Percentiles rank a stretch among this genome's conserved stretches.
These are phyloP conservation scores for Fusarium ambrosium DNA, from an alignment of 2,329 filamentous ascomycete genomes.

Conservation along the genomic window DNA sequence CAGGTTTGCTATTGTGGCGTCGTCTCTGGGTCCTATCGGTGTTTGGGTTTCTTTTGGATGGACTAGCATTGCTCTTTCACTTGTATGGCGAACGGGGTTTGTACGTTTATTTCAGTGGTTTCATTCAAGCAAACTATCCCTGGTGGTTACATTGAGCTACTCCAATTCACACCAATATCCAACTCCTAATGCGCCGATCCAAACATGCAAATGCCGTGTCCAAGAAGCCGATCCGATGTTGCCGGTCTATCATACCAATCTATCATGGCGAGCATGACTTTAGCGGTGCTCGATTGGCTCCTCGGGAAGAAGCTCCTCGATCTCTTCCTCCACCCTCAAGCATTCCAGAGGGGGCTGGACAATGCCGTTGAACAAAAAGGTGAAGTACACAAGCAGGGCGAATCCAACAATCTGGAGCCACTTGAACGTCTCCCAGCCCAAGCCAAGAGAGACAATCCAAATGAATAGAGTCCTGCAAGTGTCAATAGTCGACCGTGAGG, in stretches of 20 bases:
- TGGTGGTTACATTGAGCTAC: conserved; percentile 12
- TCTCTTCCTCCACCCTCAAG: conserved; percentile 68
- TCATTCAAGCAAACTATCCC: conserved; percentile 4
- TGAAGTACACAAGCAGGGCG: conserved; percentile 91
- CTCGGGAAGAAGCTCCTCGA: conserved; percentile 80
- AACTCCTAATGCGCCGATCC: conserved; percentile 23
- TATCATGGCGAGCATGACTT: background rate
- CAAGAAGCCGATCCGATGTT: background rate
- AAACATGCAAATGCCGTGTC: conserved; percentile 1
- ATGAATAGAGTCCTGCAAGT: conserved; percentile 98
- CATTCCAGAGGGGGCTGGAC: conserved; percentile 84
- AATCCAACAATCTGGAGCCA: conserved; percentile 95
- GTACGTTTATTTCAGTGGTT: conserved; percentile 4
- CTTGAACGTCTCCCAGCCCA: conserved; percentile 98
- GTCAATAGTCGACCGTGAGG: conserved; percentile 94
- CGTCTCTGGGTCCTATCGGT: conserved; percentile 33
- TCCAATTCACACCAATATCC: conserved; percentile 9
- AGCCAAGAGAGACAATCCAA: conserved; percentile 92
- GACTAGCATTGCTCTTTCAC: conserved; percentile 22
- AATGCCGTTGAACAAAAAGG: conserved; percentile 95
- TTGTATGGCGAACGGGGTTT: conserved; percentile 21
- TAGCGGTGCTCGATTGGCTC: conserved; percentile 82
- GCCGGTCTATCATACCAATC: background rate
- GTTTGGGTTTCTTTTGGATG: conserved; percentile 12
- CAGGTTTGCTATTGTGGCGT: conserved; percentile 29